Conservation (phyloP, 2,329 filamentous ascomycete genomes). For the Penicillium sp. region DNA sequence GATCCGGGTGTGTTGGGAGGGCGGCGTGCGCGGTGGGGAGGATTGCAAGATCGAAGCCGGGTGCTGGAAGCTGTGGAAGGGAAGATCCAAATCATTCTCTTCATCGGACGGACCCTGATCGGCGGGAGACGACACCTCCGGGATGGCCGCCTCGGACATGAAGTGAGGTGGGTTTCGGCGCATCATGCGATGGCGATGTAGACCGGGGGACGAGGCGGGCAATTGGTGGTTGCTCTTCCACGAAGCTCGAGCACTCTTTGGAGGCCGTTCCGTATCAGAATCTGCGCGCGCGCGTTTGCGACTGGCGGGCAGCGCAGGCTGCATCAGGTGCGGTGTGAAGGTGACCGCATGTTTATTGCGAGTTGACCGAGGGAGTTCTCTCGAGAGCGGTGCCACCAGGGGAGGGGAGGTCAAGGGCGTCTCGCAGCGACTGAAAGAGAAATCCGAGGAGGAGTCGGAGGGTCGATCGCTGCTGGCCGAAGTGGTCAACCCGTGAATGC, state of each 20-base stretch:
- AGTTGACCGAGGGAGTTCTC: slow-evolving; percentile 60
- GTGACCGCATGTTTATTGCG: slow-evolving; percentile 41
- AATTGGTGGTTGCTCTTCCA: slow-evolving; percentile 76
- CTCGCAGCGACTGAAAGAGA: slow-evolving; percentile 56
- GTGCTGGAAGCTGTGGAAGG: slow-evolving; percentile 44
- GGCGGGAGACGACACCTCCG: slow-evolving; percentile 53
- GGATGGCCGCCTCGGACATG: slow-evolving; percentile 65
- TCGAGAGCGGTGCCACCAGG: slow-evolving; percentile 75
- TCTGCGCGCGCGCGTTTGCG: slow-evolving; percentile 67
- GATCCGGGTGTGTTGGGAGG: slow-evolving; percentile 51
- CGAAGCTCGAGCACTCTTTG: slow-evolving; percentile 55
- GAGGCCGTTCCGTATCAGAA: slow-evolving; percentile 50
- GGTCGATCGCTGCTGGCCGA: slow-evolving; percentile 72
- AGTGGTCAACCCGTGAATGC: slow-evolving; percentile 73
- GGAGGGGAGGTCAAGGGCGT: slow-evolving; percentile 70
- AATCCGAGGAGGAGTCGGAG: slow-evolving; percentile 80
- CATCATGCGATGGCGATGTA: slow-evolving; percentile 66
- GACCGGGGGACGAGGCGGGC: slow-evolving; percentile 80
- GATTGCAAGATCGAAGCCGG: slow-evolving; percentile 55
- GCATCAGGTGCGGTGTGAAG: slow-evolving; percentile 39
- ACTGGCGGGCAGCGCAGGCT: slow-evolving; percentile 44
- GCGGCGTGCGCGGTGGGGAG: slow-evolving; percentile 83
- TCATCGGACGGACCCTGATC: slow-evolving; percentile 50
- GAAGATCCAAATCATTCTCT: slow-evolving; percentile 77
- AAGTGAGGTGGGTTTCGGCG: slow-evolving; percentile 75